Evolutionary conservation across 129 eudicot species (phyloP).

Genomic region (Saussurea involucrata): DNA sequence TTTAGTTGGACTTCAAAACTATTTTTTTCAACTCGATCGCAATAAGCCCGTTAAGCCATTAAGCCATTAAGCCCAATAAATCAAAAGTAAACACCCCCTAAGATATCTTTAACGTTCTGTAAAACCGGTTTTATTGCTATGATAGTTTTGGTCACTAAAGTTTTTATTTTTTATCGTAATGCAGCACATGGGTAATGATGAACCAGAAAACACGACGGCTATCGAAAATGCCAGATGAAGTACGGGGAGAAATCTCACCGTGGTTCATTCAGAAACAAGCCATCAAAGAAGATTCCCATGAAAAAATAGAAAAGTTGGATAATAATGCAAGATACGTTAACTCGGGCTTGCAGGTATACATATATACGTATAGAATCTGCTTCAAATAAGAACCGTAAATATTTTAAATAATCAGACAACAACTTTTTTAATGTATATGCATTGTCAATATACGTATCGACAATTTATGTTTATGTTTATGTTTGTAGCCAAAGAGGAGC

Average conservation of each 20-base stretch:
- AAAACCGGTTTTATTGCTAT: not conserved
- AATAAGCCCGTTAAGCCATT: too few relatives aligned
- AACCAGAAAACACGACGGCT: constrained; percentile 68
- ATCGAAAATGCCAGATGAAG: constrained; percentile 83
- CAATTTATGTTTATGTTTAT: too few relatives aligned
- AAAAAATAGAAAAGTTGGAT: constrained; percentile 62
- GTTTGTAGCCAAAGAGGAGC: constrained; percentile 69
- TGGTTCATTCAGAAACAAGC: constrained; percentile 69
- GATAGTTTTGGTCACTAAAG: not conserved
- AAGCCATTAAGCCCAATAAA: too few relatives aligned
- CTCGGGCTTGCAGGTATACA: constrained; percentile 57
- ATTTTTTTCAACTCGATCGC: too few relatives aligned
- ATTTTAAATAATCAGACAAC: too few relatives aligned
- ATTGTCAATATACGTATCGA: too few relatives aligned
- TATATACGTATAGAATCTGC: not conserved
- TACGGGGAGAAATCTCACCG: constrained; percentile 62
- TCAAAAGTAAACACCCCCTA: too few relatives aligned
- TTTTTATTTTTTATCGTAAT: not conserved
- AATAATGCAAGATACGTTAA: constrained; percentile 47
- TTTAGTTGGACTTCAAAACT: too few relatives aligned
- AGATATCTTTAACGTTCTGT: not conserved
- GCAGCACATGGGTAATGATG: constrained; percentile 95
- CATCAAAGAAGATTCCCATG: constrained; percentile 46
- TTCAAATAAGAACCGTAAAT: too few relatives aligned
- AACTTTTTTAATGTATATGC: too few relatives aligned